A percentile compares a stretch with the other conserved stretches of the same genome.
Evolutionary conservation across 164 flowering plant genomes (phyloP).

Genomic region (Macadamia tetraphylla): DNA sequence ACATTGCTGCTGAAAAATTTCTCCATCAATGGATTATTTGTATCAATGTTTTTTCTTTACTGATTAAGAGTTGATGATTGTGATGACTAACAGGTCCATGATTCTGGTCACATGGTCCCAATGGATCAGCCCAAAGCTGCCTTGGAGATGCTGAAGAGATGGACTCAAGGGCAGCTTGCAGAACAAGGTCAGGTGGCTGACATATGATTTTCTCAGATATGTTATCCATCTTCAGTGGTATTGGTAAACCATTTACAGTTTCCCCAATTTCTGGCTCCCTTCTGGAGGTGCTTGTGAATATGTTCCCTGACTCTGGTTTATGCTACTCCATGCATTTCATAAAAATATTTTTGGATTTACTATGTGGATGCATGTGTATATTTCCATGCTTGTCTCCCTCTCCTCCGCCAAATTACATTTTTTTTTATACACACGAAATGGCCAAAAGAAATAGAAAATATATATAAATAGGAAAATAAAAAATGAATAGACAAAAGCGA

Average conservation of each 20-base stretch:
- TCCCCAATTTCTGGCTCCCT: background rate
- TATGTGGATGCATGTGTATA: too few species aligned
- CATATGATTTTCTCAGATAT: constrained; percentile 20
- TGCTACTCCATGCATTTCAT: too few species aligned
- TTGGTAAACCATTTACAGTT: too few species aligned
- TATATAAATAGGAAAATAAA: too few species aligned
- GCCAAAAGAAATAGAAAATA: too few species aligned
- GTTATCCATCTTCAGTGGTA: too few species aligned
- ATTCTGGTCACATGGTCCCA: constrained; percentile 96
- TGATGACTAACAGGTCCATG: constrained; percentile 44
- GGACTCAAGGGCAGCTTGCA: constrained; percentile 49
- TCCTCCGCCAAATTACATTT: too few species aligned
- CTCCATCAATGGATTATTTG: too few species aligned
- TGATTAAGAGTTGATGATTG: background rate
- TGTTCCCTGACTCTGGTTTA: background rate
- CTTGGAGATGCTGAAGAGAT: constrained; percentile 81
- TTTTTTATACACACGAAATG: too few species aligned
- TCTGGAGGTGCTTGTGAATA: background rate
- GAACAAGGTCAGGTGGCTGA: constrained; percentile 33
- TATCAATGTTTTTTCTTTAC: background rate
- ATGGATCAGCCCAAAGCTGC: constrained; percentile 96
- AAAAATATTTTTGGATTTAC: too few species aligned
- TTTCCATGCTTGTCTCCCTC: too few species aligned
- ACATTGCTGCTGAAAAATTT: background rate
- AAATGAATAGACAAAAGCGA: too few species aligned